Percentiles rank a stretch among this genome's conserved stretches.
Evolutionary conservation across 805 yeast genomes (phyloP).

Genomic region (Candida cerambycidarum): DNA sequence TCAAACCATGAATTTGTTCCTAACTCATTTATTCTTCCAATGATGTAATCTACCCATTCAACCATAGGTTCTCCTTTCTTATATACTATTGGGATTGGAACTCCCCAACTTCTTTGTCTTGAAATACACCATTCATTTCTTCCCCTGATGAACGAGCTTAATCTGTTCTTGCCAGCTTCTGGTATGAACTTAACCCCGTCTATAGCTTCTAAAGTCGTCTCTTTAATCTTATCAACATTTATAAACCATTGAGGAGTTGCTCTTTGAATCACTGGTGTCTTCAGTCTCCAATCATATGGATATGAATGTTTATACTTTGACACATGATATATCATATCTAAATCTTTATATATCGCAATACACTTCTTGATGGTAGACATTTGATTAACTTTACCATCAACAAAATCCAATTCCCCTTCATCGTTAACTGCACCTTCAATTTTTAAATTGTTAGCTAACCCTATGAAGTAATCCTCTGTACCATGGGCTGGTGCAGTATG

Average conservation of each 20-base stretch:
- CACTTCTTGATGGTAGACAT: constrained; percentile 44
- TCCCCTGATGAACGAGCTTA: constrained; percentile 67
- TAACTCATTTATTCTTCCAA: constrained; percentile 49
- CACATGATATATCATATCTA: constrained; percentile 48
- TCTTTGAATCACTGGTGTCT: constrained; percentile 90
- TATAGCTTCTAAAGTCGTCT: constrained; percentile 58
- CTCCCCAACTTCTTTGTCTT: constrained; percentile 97
- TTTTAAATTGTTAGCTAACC: constrained; percentile 53
- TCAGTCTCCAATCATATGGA: constrained; percentile 97
- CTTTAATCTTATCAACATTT: constrained; percentile 73
- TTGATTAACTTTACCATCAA: constrained; percentile 45
- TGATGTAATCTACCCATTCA: constrained; percentile 57
- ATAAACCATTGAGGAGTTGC: constrained; percentile 98
- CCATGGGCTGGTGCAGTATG: constrained; percentile 99
- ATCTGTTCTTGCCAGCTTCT: constrained; percentile 65
- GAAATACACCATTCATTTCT: constrained; percentile 98
- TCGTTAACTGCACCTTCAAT: constrained; percentile 80
- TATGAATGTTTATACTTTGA: constrained; percentile 74
- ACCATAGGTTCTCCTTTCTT: constrained; percentile 53
- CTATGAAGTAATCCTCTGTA: constrained; percentile 81
- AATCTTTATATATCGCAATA: constrained; percentile 45
- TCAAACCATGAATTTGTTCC: constrained; percentile 86
- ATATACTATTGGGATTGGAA: constrained; percentile 89
- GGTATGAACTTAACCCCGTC: constrained; percentile 71
- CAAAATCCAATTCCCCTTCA: constrained; percentile 59